A percentile compares a stretch with the other conserved stretches of the same genome.
These are phyloP conservation scores for Starmerella vaccinii DNA, from an alignment of 805 yeast genomes.

Conservation along the genomic window DNA sequence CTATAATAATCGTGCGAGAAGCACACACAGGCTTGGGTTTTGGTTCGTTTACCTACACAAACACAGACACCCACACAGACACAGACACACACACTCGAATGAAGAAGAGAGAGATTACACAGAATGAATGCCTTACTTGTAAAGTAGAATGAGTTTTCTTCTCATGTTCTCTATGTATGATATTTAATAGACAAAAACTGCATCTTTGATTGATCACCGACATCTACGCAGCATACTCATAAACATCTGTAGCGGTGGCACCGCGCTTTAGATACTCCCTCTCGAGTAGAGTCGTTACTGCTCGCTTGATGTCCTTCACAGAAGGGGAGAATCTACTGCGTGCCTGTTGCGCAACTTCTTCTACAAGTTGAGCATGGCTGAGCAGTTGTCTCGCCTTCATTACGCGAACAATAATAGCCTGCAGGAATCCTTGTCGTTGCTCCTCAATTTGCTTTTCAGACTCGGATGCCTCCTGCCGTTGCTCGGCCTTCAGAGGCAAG, in stretches of 20 bases:
- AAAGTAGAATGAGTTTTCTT: not conserved
- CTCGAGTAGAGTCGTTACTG: slow-evolving; percentile 75
- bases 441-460: slow-evolving; percentile 74
- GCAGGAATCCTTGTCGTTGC: slow-evolving; percentile 72
- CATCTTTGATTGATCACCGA: too few species aligned
- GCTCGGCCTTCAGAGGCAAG: slow-evolving; percentile 46
- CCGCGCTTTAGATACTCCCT: slow-evolving; percentile 76
- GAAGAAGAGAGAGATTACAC: too few species aligned
- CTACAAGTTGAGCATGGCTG: slow-evolving; percentile 68
- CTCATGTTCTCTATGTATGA: not conserved
- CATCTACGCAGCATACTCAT: slow-evolving; percentile 73
- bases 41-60: too few species aligned
- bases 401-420: slow-evolving; percentile 90
- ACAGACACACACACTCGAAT: too few species aligned
- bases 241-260: slow-evolving; percentile 61
- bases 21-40: too few species aligned
- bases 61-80: too few species aligned
- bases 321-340: slow-evolving; percentile 74
- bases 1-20: too few species aligned
- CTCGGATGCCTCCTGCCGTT: slow-evolving; percentile 59
- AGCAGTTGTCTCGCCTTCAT: slow-evolving; percentile 86
- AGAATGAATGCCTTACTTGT: too few species aligned
- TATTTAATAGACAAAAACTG: too few species aligned
- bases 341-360: slow-evolving; percentile 81
- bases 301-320: slow-evolving; percentile 74